Evolutionary conservation across 257 asterid genomes (phyloP).

Genomic region (Eucommia ulmoides): DNA sequence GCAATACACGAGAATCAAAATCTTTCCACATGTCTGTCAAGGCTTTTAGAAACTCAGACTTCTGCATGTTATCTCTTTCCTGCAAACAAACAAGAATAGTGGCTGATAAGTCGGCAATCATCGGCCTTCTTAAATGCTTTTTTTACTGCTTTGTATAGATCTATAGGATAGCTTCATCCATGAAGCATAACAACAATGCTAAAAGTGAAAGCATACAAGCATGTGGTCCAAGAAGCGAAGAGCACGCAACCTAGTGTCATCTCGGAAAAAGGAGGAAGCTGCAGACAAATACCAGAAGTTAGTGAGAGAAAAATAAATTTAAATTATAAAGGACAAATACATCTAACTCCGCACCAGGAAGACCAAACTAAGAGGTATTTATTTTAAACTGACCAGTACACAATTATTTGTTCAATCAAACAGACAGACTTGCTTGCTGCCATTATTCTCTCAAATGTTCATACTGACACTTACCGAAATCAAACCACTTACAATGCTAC

Average conservation of each 20-base stretch:
- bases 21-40: conserved; percentile 99
- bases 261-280: conserved; percentile 92
- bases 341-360: too few species aligned
- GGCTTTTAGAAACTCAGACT: conserved; percentile 92
- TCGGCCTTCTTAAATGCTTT: not conserved
- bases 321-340: too few species aligned
- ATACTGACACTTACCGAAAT: too few species aligned
- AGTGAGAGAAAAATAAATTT: too few species aligned
- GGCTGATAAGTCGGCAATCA: not conserved
- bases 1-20: conserved; percentile 92
- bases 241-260: conserved; percentile 97
- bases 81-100: conserved; percentile 16
- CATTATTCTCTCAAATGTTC: too few species aligned
- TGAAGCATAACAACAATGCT: conserved; percentile 16
- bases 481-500: too few species aligned
- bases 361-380: too few species aligned
- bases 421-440: too few species aligned
- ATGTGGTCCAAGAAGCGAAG: conserved; percentile 98
- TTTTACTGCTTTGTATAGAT: not conserved
- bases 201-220: conserved; percentile 55
- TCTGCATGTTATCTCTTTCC: conserved; percentile 99
- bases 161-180: conserved; percentile 1
- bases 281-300: conserved; percentile 16
- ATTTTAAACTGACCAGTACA: too few species aligned
- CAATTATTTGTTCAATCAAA: too few species aligned